Percentiles rank a stretch among this genome's conserved stretches.
Conservation (phyloP, 2,329 filamentous ascomycete genomes). For the Endoconidiophora laricicola region DNA sequence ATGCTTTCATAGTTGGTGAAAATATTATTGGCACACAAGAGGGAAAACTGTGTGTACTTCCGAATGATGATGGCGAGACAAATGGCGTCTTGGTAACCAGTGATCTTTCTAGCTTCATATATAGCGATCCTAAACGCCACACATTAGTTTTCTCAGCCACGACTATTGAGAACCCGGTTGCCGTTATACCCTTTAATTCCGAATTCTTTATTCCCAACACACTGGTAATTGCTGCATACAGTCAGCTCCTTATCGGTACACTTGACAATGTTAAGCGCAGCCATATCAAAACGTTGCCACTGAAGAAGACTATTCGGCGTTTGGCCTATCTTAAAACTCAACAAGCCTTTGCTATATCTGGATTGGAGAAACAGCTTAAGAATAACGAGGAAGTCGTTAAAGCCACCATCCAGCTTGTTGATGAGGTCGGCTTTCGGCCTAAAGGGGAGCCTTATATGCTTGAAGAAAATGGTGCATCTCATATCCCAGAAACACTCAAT, state of each 20-base stretch:
- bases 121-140: conserved; percentile 54
- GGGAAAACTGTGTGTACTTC: conserved; percentile 63
- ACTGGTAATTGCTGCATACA: conserved; percentile 63
- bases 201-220: conserved; percentile 58
- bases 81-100: conserved; percentile 77
- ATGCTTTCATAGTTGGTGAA: conserved; percentile 45
- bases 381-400: conserved; percentile 58
- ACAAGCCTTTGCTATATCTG: conserved; percentile 73
- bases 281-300: conserved; percentile 64
- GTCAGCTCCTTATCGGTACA: conserved; percentile 59
- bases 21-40: conserved; percentile 37
- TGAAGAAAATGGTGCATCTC: conserved; percentile 29
- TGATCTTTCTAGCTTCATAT: conserved; percentile 87
- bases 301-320: conserved; percentile 70
- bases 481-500: conserved; percentile 75
- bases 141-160: conserved; percentile 86
- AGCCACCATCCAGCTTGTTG: conserved; percentile 74
- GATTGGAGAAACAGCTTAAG: conserved; percentile 56
- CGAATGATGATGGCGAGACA: conserved; percentile 40
- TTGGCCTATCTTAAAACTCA: conserved; percentile 70
- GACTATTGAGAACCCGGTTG: conserved; percentile 70
- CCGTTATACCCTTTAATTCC: conserved; percentile 67
- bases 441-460: conserved; percentile 54
- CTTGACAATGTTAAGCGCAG: conserved; percentile 77
- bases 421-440: conserved; percentile 73